Conservation (phyloP, 768 basidiomycete genomes). For the Pisolithus microcarpus region DNA sequence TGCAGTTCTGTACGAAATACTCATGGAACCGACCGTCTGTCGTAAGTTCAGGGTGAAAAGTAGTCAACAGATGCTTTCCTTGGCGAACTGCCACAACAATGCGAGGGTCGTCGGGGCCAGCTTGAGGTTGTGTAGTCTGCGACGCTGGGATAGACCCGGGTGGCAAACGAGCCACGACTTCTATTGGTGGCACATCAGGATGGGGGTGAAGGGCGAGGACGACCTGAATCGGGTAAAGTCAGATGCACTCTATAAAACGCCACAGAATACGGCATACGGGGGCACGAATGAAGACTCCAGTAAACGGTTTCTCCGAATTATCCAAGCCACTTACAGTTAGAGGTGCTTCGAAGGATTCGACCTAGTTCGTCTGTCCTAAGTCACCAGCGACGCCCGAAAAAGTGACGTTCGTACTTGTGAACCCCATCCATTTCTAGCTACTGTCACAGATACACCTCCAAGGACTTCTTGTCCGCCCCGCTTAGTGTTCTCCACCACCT, state of each 20-base stretch:
- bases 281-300: conserved; percentile 89
- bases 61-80: conserved; percentile 78
- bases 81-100: conserved; percentile 81
- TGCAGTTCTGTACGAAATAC: conserved; percentile 77
- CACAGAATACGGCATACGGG: conserved; percentile 46
- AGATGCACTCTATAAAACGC: neutral
- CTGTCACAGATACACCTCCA: conserved; percentile 70
- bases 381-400: neutral
- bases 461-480: conserved; percentile 84
- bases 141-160: conserved; percentile 38
- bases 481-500: conserved; percentile 68
- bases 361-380: conserved; percentile 32
- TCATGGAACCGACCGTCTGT: conserved; percentile 85
- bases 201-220: conserved; percentile 45
- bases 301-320: conserved; percentile 56
- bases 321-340: conserved; percentile 58
- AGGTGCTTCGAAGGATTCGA: conserved; percentile 86
- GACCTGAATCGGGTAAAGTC: conserved; percentile 39
- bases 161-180: conserved; percentile 67
- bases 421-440: conserved; percentile 91
- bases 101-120: conserved; percentile 48
- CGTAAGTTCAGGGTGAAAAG: conserved; percentile 92
- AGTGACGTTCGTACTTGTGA: conserved; percentile 54
- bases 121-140: conserved; percentile 29
- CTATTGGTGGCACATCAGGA: conserved; percentile 48